Evolutionary conservation across 805 yeast species (phyloP), one percentile per base, ranked within the genome.

Genomic region (Lipomyces yamanashiensis): DNA sequence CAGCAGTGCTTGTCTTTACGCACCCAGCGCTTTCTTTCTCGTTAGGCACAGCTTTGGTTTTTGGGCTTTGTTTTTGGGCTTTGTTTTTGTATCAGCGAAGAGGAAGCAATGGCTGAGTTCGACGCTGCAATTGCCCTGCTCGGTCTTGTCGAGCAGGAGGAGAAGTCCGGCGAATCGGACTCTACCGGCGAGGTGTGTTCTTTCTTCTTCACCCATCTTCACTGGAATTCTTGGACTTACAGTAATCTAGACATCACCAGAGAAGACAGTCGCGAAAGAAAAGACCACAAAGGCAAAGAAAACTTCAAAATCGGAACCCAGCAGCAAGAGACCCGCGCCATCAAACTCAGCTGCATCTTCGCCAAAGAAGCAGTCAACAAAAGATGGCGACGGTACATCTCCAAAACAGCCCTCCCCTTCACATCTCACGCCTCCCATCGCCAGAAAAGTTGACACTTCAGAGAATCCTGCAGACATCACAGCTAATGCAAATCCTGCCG

Each of bases 51-150:
- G 28, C 43, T 13, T 51, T 37, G 47, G 13, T 40, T 8, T 19
- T 1, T n/a, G n/a, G 12, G 28, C 43, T 13, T 51, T 37, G 47
- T 39, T 40, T 8, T 19, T 1, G 15, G 12, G 28, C 43, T 13
- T 51, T 37, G 47, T 39, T 40, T 8, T 19, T 1, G 15, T 17
- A 13, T 15, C 17, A 9, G 52, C n/a, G 13, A 3, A 17, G 21
- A 7, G 9, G 34, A 13, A 15, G 49, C 19, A 21, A 50, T 66
- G 69, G 69, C 69, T 28, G 69, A 66, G 58, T 59, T 63, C 49
- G 67, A 66, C 36, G 69, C 69, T 28, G 69, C 69, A n/a, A 66
- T 59, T 17, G 69, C 69, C 15, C 59, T 66, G n/a, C 62, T 66
- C 21, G 68, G 65, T 7, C 64, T 66, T 15, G 67, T 66, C 17